Evolutionary conservation across 2,329 filamentous ascomycete species (phyloP).

Genomic region (Pestalotiopsis sp.): DNA sequence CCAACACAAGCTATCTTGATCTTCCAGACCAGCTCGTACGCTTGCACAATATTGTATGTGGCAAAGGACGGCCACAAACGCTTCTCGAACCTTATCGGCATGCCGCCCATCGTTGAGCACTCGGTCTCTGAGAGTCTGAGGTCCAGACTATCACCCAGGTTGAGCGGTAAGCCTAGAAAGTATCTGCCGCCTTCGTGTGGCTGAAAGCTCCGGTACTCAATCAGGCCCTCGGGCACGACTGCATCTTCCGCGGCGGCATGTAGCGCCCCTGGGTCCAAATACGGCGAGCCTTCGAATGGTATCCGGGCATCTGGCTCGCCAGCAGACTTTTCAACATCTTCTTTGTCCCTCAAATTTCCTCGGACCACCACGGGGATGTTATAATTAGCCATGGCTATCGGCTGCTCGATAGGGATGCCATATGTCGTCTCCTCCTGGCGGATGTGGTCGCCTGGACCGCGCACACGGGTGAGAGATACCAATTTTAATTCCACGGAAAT

Average conservation of each 20-base stretch:
- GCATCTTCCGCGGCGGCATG: neutral
- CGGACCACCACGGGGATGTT: constrained; percentile 6
- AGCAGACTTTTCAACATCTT: neutral
- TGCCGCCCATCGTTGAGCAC: neutral
- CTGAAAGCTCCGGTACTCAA: constrained; percentile 2
- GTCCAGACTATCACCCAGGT: constrained; percentile 9
- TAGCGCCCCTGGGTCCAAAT: neutral
- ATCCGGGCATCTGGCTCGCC: neutral
- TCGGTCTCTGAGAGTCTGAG: constrained; percentile 7
- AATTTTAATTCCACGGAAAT: neutral
- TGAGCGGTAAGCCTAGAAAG: constrained; percentile 5
- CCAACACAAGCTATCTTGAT: constrained; percentile 10
- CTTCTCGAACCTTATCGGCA: neutral
- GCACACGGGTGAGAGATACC: constrained; percentile 5
- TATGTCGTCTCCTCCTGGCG: neutral
- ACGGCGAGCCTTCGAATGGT: neutral
- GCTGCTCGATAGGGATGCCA: neutral
- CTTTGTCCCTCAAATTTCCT: neutral
- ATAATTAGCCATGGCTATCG: neutral
- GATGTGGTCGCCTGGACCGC: constrained; percentile 2
- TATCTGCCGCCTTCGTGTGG: neutral
- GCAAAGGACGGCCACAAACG: constrained; percentile 9
- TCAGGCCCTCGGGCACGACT: neutral
- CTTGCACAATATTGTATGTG: constrained; percentile 13
- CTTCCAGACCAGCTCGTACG: constrained; percentile 12